Evolutionary conservation across 2,329 filamentous ascomycete species (phyloP).

Genomic region (Boeremia exigua): DNA sequence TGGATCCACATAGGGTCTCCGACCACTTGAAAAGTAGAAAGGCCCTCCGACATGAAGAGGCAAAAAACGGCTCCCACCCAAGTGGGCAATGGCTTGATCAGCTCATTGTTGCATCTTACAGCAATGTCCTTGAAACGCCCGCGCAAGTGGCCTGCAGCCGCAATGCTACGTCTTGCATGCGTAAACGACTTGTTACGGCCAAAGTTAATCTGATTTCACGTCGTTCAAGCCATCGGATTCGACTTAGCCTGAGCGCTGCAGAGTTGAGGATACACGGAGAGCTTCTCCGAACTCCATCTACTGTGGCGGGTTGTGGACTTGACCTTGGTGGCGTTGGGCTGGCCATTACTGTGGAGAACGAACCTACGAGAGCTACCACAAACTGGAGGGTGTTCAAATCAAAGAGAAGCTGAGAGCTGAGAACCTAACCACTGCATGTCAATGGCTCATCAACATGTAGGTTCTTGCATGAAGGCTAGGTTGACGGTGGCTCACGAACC

Average conservation of each 20-base stretch:
- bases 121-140: neutral
- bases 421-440: neutral
- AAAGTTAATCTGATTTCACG: neutral
- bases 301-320: neutral
- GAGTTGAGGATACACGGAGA: neutral
- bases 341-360: conserved; percentile 7
- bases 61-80: neutral
- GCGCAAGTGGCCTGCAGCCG: neutral
- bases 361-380: conserved; percentile 1
- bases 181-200: neutral
- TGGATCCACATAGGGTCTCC: neutral
- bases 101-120: neutral
- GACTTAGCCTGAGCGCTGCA: neutral
- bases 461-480: neutral
- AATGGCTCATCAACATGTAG: neutral
- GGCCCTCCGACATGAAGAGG: neutral
- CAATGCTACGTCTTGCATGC: neutral
- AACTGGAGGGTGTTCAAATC: conserved; percentile 1
- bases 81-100: neutral
- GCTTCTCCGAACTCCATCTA: too few species aligned
- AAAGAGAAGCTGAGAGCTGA: neutral
- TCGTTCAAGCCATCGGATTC: neutral
- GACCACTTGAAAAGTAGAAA: neutral
- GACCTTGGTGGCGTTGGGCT: conserved; percentile 5
- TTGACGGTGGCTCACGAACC: neutral